Evolutionary conservation across 2,329 filamentous ascomycete species (phyloP).

Genomic region (Ascochyta clinopodiicola): DNA sequence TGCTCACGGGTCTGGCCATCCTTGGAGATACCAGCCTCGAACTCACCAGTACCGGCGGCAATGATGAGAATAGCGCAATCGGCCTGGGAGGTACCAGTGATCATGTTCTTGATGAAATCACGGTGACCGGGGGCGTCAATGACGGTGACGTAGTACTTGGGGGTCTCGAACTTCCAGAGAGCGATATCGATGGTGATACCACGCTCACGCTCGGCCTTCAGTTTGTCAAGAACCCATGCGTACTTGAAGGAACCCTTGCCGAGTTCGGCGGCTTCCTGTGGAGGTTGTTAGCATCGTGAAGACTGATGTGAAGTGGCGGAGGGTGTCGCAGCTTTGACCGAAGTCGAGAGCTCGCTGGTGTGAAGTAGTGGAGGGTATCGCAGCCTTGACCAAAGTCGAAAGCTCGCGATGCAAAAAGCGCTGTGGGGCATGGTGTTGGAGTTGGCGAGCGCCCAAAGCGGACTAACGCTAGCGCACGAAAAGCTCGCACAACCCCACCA

Average conservation of each 20-base stretch:
- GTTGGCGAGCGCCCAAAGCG: slow-evolving; percentile 37
- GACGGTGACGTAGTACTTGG: slow-evolving; percentile 97
- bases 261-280: slow-evolving; percentile 95
- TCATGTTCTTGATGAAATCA: slow-evolving; percentile 99
- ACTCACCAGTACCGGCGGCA: slow-evolving; percentile 99
- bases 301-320: slow-evolving; percentile 12
- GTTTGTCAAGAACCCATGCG: slow-evolving; percentile 99
- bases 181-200: slow-evolving; percentile 99
- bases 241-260: slow-evolving; percentile 99
- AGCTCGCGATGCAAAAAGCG: slow-evolving; percentile 12
- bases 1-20: slow-evolving; percentile 99
- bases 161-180: slow-evolving; percentile 99
- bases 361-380: not conserved
- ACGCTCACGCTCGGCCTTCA: slow-evolving; percentile 99
- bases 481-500: slow-evolving; percentile 51
- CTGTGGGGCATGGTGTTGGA: slow-evolving; percentile 44
- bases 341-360: slow-evolving; percentile 9
- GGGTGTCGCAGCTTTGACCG: not conserved
- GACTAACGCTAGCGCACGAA: slow-evolving; percentile 46
- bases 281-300: slow-evolving; percentile 45
- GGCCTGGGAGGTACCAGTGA: slow-evolving; percentile 99
- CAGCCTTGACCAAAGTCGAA: slow-evolving; percentile 3
- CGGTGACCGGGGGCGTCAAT: slow-evolving; percentile 95
- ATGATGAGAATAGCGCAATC: slow-evolving; percentile 99
- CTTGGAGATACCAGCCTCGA: slow-evolving; percentile 99